phyloP scores from a whole-genome alignment of 2,329 filamentous ascomycete genomes.

The Colletotrichum chrysophilum region DNA sequence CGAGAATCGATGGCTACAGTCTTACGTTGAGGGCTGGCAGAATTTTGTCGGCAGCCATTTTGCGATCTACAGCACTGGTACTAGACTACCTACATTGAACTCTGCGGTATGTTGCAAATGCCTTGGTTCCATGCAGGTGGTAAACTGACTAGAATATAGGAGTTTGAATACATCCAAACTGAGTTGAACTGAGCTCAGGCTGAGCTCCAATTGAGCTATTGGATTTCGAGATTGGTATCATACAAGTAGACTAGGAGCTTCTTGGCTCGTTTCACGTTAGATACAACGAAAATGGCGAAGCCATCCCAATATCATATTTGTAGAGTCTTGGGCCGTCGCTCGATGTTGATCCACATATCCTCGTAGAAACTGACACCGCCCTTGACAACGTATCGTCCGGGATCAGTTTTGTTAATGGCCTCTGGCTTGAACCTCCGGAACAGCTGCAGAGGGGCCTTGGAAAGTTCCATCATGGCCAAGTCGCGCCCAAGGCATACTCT shows the following conservation, averaged over 20 bases:
- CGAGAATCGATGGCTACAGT: constrained; percentile 18
- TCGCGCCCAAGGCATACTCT: constrained; percentile 53
- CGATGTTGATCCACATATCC: constrained; percentile 42
- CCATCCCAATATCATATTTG: neutral
- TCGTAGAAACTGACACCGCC: constrained; percentile 46
- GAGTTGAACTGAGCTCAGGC: neutral
- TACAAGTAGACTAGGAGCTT: neutral
- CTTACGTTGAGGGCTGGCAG: constrained; percentile 17
- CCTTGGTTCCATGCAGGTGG: fast-evolving
- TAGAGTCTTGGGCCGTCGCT: constrained; percentile 4
- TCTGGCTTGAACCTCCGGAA: constrained; percentile 41
- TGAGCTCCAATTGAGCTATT: neutral
- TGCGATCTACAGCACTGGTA: constrained; percentile 19
- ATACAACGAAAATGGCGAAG: neutral
- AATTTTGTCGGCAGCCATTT: constrained; percentile 23
- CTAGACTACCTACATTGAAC: constrained; percentile 9
- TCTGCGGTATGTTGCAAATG: neutral
- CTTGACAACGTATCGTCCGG: constrained; percentile 41
- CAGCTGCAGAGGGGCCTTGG: constrained; percentile 48
- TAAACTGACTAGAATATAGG: neutral
- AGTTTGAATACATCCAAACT: constrained; percentile 20
- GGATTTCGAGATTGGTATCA: neutral
- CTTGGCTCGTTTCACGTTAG: neutral
- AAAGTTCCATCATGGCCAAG: constrained; percentile 59
- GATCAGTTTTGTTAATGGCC: constrained; percentile 31